These are phyloP conservation scores for Leishmania tropica DNA, from an alignment of 208 protist species.

Conservation along the genomic window DNA sequence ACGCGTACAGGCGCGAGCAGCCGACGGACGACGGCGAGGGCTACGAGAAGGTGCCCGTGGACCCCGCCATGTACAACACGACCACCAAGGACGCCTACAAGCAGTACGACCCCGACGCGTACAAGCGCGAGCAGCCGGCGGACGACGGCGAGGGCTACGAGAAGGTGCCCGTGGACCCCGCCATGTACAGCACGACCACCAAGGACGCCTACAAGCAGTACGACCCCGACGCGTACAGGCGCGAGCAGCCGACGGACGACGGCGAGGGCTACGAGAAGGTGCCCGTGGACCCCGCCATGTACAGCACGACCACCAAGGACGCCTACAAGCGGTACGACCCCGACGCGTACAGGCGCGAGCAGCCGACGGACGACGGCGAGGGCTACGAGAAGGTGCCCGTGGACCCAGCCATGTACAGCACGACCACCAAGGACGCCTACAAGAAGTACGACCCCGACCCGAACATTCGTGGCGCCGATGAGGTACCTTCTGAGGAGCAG, in stretches of 20 bases:
- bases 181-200: conserved; percentile 25
- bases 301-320: conserved; percentile 46
- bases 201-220: conserved; percentile 15
- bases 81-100: conserved; percentile 45
- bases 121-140: conserved; percentile 13
- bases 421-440: conserved; percentile 7
- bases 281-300: conserved; percentile 33
- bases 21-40: background rate
- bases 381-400: conserved; percentile 17
- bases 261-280: conserved; percentile 11
- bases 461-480: conserved; percentile 20
- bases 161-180: conserved; percentile 20
- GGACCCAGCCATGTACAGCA: conserved; percentile 5
- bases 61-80: conserved; percentile 53
- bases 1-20: conserved; percentile 13
- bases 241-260: conserved; percentile 8
- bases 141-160: background rate
- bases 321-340: conserved; percentile 44
- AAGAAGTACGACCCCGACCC: conserved; percentile 16
- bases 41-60: background rate
- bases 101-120: conserved; percentile 37
- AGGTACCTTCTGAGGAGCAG: background rate
- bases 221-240: conserved; percentile 48
- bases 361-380: conserved; percentile 8
- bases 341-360: conserved; percentile 42